A percentile compares a stretch with the other conserved stretches of the same genome.
Evolutionary conservation across 257 asterid species (phyloP).

Genomic region (Solanum appendiculatum): DNA sequence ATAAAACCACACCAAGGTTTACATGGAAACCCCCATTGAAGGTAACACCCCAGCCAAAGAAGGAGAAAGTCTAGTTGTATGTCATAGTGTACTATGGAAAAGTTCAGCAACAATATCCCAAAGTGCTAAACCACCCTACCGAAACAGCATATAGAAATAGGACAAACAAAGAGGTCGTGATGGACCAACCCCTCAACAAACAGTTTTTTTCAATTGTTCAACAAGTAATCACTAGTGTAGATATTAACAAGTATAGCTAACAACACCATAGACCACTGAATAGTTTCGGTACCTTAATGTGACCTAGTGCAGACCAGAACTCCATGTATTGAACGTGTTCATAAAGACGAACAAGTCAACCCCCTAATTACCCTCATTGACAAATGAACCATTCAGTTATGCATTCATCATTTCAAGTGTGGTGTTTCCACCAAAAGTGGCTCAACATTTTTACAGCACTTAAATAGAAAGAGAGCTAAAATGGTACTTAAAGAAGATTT

Average conservation of each 20-base stretch:
- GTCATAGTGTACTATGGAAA: too few relatives aligned
- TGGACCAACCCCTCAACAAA: too few relatives aligned
- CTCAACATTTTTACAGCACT: not conserved
- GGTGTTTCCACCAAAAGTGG: not conserved
- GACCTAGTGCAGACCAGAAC: not conserved
- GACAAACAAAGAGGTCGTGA: too few relatives aligned
- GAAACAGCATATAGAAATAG: too few relatives aligned
- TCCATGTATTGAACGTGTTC: not conserved
- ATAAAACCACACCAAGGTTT: too few relatives aligned
- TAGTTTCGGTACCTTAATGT: not conserved
- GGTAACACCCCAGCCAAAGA: too few relatives aligned
- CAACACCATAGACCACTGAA: not conserved
- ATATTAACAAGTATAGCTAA: not conserved
- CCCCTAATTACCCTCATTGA: not conserved
- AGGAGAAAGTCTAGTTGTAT: too few relatives aligned
- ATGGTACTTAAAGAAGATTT: constrained; percentile 71
- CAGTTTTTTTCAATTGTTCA: too few relatives aligned
- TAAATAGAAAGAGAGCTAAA: not conserved
- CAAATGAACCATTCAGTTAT: not conserved
- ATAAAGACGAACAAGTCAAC: not conserved
- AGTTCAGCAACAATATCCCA: too few relatives aligned
- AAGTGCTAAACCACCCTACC: too few relatives aligned
- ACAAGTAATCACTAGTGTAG: not conserved
- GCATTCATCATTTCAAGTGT: not conserved
- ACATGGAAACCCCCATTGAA: too few relatives aligned